Evolutionary conservation across 805 yeast genomes (phyloP), one percentile per base, ranked within the genome.

Genomic region (Kazachstania viticola): DNA sequence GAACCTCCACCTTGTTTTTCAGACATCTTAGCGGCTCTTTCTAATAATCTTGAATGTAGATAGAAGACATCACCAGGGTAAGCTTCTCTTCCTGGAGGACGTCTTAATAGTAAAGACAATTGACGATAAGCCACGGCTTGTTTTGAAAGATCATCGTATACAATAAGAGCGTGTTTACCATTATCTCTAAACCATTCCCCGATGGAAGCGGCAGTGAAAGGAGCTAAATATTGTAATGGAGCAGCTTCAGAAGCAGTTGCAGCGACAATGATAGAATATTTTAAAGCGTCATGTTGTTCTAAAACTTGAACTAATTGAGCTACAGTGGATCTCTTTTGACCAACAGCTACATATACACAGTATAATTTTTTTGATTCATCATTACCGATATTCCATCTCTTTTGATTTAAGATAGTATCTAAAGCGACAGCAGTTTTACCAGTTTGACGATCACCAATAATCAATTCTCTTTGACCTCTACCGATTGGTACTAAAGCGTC

Each of bases 101-200:
- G 81, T 75, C 95, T 84, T 71, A 85, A 77, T 66, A 87, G 72
- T 65, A 88, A 77, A 44, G 97, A 88, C 73, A 88, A 79, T 75
- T 88, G 97, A 77, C 97, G 93, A 84, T 88, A 88, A 52, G 97
- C 97, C 64, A 88, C 97, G 49, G 97, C 97, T 74, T 88, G 97
- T 75, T 88, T 88, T 61, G 97, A 88, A 71, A 88, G 78, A 70
- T 88, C 97, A 67, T 88, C 97, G 71, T 73, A 88, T 78, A 84
- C 71, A 67, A 88, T 91, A 71, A 88, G 73, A 55, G 97, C 93
- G 69, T 91, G 97, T 66, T 69, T 82, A 64, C 95, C 95, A 69
- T 88, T 91, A 76, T 91, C 99, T 78, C 98, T 84, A 93, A 91
- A 91, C 98, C 98, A 91, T 75, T 91, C 99, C 73, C 97, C 95